A percentile compares a stretch with the other conserved stretches of the same genome.
Conservation (phyloP, 345 rosid species). For the Salix arbutifolia region DNA sequence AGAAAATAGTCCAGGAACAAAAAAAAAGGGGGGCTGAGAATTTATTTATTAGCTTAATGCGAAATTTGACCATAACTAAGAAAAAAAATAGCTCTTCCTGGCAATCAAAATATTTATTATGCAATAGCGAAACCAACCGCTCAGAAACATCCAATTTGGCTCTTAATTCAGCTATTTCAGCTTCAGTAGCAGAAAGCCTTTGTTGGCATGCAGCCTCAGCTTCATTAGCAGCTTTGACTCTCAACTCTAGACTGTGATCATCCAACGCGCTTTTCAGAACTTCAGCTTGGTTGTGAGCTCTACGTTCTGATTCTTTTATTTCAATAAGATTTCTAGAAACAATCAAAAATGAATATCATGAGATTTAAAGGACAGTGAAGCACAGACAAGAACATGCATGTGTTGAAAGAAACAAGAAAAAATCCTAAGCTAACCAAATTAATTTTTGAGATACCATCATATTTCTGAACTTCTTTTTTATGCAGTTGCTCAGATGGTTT, state of each 20-base stretch:
- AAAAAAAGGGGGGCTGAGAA: background rate
- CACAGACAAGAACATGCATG: background rate
- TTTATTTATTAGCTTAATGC: no score
- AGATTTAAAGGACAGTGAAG: background rate
- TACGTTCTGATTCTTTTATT: conserved; percentile 74
- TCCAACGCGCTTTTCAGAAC: conserved; percentile 62
- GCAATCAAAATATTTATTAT: conserved; percentile 2
- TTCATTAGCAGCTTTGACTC: conserved; percentile 95
- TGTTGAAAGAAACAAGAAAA: background rate
- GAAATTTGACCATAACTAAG: background rate
- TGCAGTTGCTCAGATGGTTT: background rate
- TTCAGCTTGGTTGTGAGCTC: conserved; percentile 73
- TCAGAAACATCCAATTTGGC: conserved; percentile 66
- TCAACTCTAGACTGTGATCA: conserved; percentile 85
- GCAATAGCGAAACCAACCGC: conserved; percentile 43
- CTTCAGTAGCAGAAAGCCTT: conserved; percentile 81
- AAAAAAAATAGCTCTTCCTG: background rate
- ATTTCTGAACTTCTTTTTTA: background rate
- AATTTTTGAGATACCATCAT: background rate
- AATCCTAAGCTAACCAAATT: background rate
- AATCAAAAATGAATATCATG: background rate
- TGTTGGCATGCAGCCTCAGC: conserved; percentile 84
- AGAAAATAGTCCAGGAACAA: no score
- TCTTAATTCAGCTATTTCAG: conserved; percentile 77
- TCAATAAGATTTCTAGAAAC: conserved; percentile 57